Conservation (phyloP, 441 rosid genomes). For the Erysimum cheiri region DNA sequence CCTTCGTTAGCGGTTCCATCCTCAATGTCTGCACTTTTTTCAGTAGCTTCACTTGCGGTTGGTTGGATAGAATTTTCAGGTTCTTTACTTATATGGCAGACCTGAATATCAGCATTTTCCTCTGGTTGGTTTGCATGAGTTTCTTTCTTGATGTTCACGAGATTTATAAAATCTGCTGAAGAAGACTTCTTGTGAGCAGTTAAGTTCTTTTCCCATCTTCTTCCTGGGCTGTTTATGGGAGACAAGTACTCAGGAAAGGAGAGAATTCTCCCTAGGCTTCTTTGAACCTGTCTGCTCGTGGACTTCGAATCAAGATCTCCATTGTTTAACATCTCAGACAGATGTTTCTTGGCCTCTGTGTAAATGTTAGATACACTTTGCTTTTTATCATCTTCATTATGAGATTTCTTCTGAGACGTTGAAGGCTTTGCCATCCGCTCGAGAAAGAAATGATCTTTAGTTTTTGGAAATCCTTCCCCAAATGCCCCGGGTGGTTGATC, state of each 20-base stretch:
- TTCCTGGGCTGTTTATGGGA: constrained; percentile 75
- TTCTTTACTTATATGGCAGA: constrained; percentile 43
- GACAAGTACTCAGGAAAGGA: constrained; percentile 79
- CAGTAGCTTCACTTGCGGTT: constrained; percentile 37
- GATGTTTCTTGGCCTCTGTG: constrained; percentile 88
- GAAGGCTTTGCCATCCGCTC: constrained; percentile 79
- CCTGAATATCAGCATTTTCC: constrained; percentile 47
- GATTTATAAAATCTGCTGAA: constrained; percentile 48
- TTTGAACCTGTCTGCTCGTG: constrained; percentile 55
- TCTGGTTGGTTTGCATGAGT: constrained; percentile 45
- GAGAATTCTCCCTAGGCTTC: constrained; percentile 80
- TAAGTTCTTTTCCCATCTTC: constrained; percentile 53
- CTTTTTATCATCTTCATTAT: constrained; percentile 47
- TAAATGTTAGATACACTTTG: constrained; percentile 74
- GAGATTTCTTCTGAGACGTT: constrained; percentile 48
- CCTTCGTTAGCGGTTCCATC: constrained; percentile 50
- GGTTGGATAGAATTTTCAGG: constrained; percentile 39
- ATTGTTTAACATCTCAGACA: constrained; percentile 75
- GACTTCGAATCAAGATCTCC: constrained; percentile 54
- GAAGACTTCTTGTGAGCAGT: constrained; percentile 59
- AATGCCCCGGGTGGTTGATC: constrained; percentile 58
- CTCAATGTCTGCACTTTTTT: constrained; percentile 42
- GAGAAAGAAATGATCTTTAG: constrained; percentile 87
- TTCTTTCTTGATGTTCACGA: constrained; percentile 53
- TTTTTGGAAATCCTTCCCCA: constrained; percentile 60